phyloP scores from a whole-genome alignment of 2,329 filamentous ascomycete species.

The Aspergillus caelatus region DNA sequence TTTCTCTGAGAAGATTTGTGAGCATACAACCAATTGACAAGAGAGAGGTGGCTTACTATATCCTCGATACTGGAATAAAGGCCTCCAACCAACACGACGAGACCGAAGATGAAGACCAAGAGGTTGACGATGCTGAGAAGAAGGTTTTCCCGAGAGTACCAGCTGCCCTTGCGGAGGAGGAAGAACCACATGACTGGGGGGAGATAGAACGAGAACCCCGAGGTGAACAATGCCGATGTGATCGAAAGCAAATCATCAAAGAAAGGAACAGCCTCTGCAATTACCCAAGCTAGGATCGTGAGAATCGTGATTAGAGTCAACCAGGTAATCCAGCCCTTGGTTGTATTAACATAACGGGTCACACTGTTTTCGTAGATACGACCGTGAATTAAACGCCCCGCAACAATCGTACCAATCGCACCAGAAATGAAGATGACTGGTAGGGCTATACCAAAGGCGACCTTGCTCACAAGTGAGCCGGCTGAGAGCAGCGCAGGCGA shows the following conservation, averaged over 20 bases:
- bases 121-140: background rate
- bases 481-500: slow-evolving; percentile 35
- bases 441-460: background rate
- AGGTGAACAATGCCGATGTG: slow-evolving; percentile 70
- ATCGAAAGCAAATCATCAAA: background rate
- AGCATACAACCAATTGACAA: background rate
- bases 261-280: background rate
- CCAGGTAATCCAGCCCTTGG: slow-evolving; percentile 2
- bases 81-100: background rate
- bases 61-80: background rate
- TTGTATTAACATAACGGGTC: background rate
- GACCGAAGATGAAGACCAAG: background rate
- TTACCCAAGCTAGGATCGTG: background rate
- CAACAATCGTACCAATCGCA: background rate
- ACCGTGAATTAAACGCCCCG: background rate
- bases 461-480: slow-evolving; percentile 15
- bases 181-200: slow-evolving; percentile 45
- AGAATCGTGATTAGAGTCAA: background rate
- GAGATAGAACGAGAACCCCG: slow-evolving; percentile 80
- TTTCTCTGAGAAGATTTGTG: background rate
- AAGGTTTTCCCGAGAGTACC: slow-evolving; percentile 41
- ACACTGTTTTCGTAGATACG: background rate
- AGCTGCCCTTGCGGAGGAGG: slow-evolving; percentile 23
- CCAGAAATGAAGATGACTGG: background rate
- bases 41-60: background rate